Evolutionary conservation across 2,329 filamentous ascomycete genomes (phyloP), one percentile per base, ranked within the genome.

Genomic region (Ilyonectria sp.): DNA sequence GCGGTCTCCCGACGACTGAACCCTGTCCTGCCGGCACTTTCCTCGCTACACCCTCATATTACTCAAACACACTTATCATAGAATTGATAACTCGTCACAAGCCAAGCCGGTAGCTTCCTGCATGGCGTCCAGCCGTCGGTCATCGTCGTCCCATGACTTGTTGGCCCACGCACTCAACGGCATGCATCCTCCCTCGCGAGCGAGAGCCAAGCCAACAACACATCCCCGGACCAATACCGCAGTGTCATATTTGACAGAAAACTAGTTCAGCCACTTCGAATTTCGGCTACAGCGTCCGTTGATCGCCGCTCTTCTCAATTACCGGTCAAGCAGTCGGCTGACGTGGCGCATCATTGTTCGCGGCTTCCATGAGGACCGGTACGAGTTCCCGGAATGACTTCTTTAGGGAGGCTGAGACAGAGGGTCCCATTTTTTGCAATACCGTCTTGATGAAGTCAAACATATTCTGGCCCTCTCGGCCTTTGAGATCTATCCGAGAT

Each of bases 381-480:
- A 40, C 37, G n/a, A 40, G 37, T 40, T n/a, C 17, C 37, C 15
- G 4, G 37, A 40, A n/a, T 40, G 37, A 40, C 13, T 40, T 6
- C 15, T n/a, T n/a, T 40, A 40, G 13, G 31, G 37, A 40, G 11
- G 37, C 17, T 15, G 17, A 40, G 15, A 17, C 13, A 17, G 37
- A 15, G 15, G 4, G 37, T n/a, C 37, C 17, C 13, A 17, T 40
- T n/a, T 40, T 40, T 17, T 40, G 37, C 37, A 40, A n/a, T n/a
- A 15, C 6, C 11, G 31, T 21, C 49, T 63, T 60, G 37, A 65
- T 53, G 46, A 60, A 65, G 29, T 65, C 65, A 15, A 68, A 65
- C 19, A 68, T 50, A 15, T 11, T 4, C 31, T 33, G 31, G 4
- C 31, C 31, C 8, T 33, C 31, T 33, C 31, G 31, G 31, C 8